Evolutionary conservation across 352 stramenopile species (phyloP), one percentile per base, ranked within the genome.

Genomic region (Halophytophthora polymorphica): DNA sequence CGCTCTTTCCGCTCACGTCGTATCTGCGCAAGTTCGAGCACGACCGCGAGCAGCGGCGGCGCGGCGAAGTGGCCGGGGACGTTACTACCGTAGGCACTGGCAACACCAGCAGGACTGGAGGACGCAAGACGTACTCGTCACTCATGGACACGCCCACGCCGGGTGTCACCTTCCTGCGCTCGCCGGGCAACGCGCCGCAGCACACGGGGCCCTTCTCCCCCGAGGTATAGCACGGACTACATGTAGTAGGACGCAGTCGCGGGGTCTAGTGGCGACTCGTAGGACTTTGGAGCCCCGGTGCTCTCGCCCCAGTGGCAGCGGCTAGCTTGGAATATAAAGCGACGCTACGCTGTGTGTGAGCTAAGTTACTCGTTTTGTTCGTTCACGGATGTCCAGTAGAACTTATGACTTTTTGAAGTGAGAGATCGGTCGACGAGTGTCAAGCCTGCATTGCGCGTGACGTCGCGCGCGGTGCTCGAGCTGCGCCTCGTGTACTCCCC

Each of bases 1-100:
- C 69, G n/a, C 65, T 92, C 36, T 69, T 88, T 28, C 81, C 78
- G 25, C 42, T 83, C 29, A 88, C 77, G 5, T 69, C 77, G 47
- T 87, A 73, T 28, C 46, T 83, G 45, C 67, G 64, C 41, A 78
- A 69, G 45, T 77, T 77, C 50, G 75, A 89, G 48, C 63, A 72
- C 36, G 45, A 62, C 15, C 66, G 54, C 31, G 73, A 86, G 54
- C 41, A 64, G 18, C 57, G 63, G 29, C 73, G 67, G 15, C 66
- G 75, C 10, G 40, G 43, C 6, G 67, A 71, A 37, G 57, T 86
- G 10, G 56, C 48, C 13, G 25, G 25, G 8, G 25, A 31, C 25
- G 25, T 8, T 31, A 8, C 4, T 31, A 31, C 4, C 8, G 37
- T 55, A n/a, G 47, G 66, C 21, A 55, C 17, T 13, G 55, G 55